These are phyloP conservation scores for Malassezia psittaci DNA, from an alignment of 1,284 basidiomycete genomes.

Conservation along the genomic window DNA sequence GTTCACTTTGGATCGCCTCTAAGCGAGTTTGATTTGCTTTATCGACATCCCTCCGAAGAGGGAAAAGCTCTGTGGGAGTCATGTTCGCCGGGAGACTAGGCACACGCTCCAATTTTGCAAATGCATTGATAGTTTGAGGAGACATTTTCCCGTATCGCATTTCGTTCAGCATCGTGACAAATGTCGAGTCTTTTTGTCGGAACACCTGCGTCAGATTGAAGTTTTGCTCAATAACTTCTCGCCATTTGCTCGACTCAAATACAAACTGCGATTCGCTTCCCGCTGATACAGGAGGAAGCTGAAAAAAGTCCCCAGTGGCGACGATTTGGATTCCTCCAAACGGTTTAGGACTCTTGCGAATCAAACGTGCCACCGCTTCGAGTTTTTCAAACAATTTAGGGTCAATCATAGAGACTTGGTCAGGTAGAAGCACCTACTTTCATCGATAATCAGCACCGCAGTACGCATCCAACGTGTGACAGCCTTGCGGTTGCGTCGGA, in stretches of 20 bases:
- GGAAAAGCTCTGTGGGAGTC: slow-evolving; percentile 53
- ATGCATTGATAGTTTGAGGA: slow-evolving; percentile 28
- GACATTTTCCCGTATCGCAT: slow-evolving; percentile 27
- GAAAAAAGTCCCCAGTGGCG: slow-evolving; percentile 90
- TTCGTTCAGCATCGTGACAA: slow-evolving; percentile 40
- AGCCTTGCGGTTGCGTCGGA: slow-evolving; percentile 64
- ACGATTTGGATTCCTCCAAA: slow-evolving; percentile 95
- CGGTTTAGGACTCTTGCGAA: slow-evolving; percentile 57
- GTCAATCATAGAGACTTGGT: slow-evolving; percentile 76
- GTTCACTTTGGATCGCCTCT: slow-evolving; percentile 22
- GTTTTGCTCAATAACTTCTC: slow-evolving; percentile 62
- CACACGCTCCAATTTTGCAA: slow-evolving; percentile 23
- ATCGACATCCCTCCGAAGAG: slow-evolving; percentile 72
- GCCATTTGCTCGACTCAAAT: slow-evolving; percentile 75
- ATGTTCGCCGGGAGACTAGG: slow-evolving; percentile 28
- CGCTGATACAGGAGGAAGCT: slow-evolving; percentile 75
- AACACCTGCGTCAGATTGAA: slow-evolving; percentile 86
- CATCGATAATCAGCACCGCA: slow-evolving; percentile 82
- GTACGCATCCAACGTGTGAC: slow-evolving; percentile 60
- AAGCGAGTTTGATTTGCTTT: slow-evolving; percentile 62
- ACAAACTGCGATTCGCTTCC: slow-evolving; percentile 41
- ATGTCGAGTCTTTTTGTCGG: slow-evolving; percentile 54
- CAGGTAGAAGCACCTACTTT: slow-evolving; percentile 57
- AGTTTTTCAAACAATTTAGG: slow-evolving; percentile 84
- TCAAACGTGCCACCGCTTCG: slow-evolving; percentile 57